A percentile compares a stretch with the other conserved stretches of the same genome.
Evolutionary conservation across 2,329 filamentous ascomycete species (phyloP).

Genomic region (Venturia aucupariae): DNA sequence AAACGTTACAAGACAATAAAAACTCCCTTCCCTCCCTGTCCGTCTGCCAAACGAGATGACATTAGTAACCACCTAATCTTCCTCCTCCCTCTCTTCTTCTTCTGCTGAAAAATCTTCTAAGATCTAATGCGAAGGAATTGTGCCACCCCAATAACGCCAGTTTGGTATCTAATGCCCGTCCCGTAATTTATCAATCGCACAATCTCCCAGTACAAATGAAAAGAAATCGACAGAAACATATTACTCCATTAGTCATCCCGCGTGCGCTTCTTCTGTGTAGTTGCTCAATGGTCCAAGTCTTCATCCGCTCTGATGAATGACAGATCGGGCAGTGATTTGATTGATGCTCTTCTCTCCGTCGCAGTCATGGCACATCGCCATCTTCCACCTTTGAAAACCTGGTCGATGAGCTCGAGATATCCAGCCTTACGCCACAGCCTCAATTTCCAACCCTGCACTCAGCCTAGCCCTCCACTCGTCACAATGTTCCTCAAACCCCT

Average conservation of each 20-base stretch:
- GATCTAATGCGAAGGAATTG: neutral
- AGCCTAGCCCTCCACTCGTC: constrained; percentile 72
- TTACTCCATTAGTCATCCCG: neutral
- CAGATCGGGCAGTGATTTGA: neutral
- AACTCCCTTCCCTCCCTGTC: too few relatives aligned
- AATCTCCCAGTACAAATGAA: neutral
- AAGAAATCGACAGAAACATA: neutral
- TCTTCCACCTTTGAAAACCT: neutral
- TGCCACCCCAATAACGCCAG: neutral
- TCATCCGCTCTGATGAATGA: neutral
- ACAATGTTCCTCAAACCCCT: constrained; percentile 86
- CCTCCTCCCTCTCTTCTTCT: too few relatives aligned
- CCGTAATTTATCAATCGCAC: neutral
- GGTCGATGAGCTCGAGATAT: neutral
- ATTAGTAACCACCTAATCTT: too few relatives aligned
- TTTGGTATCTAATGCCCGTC: neutral
- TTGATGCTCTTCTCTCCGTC: neutral
- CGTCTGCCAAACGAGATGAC: too few relatives aligned
- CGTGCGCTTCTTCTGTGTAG: neutral
- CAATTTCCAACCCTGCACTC: constrained; percentile 19
- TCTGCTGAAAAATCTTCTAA: neutral
- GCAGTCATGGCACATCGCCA: neutral
- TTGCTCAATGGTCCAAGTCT: neutral
- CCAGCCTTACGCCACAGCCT: neutral
- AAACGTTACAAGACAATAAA: too few relatives aligned